A percentile compares a stretch with the other conserved stretches of the same genome.
phyloP scores from a whole-genome alignment of 805 yeast genomes.

The Metschnikowia koreensis region DNA sequence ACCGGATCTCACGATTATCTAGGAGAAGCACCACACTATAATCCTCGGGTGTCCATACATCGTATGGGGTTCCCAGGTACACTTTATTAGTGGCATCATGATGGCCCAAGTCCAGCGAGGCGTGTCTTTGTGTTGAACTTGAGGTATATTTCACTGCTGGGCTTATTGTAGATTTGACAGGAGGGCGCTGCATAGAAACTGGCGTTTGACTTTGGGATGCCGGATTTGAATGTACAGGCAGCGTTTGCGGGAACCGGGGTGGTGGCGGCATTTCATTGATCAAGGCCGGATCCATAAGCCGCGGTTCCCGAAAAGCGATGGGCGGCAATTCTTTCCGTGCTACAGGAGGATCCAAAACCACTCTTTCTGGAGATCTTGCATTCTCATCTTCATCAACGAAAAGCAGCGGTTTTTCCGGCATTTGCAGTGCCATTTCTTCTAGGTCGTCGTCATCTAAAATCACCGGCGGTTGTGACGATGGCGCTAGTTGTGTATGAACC shows the following conservation, averaged over 20 bases:
- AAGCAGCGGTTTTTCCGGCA: background rate
- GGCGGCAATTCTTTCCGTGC: background rate
- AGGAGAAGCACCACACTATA: slow-evolving; percentile 62
- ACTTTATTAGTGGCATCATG: slow-evolving; percentile 27
- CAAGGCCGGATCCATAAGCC: background rate
- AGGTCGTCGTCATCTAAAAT: background rate
- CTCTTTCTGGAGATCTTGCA: background rate
- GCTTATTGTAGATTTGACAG: background rate
- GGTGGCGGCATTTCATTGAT: background rate
- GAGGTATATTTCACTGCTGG: background rate
- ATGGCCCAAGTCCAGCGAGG: background rate
- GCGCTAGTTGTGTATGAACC: background rate
- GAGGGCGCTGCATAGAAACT: background rate
- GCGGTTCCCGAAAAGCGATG: background rate
- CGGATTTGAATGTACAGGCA: background rate
- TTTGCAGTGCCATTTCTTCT: background rate
- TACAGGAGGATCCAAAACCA: background rate
- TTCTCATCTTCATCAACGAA: background rate
- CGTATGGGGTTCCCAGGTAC: slow-evolving; percentile 32
- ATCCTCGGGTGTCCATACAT: slow-evolving; percentile 60
- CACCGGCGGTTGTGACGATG: background rate
- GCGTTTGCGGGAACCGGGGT: background rate
- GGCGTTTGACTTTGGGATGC: background rate
- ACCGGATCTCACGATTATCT: slow-evolving; percentile 81
- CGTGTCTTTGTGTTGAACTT: background rate